Base-by-base conservation (phyloP, 345 rosid species). In the Gossypium stocksii region DNA sequence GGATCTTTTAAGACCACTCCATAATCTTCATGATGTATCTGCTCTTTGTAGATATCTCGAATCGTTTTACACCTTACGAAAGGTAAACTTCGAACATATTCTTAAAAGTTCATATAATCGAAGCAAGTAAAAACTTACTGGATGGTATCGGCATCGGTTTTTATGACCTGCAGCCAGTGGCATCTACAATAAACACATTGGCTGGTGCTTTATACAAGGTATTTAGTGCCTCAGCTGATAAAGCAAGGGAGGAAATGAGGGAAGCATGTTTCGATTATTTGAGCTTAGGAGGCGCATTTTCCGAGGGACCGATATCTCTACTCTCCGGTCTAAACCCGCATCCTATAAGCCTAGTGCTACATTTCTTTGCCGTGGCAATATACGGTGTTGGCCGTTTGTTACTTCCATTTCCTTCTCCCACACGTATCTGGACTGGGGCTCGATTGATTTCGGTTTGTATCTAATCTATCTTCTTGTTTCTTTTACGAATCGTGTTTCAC, bases 51-150 rank as follows among this genome's bases (percentile, higher is more conserved):
- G 38, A 52, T 82, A 85, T 54, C 91, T 87, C 0, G 78, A 84
- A 73, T 84, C 89, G 0, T 87, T 87, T 54, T 83, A 85, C 63
- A 81, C 86, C 7, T 43, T 86, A 56, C 82, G 86, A 3, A 87
- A 87, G 89, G 89, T 79, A 67, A 75, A 73, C 27, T 56, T 19
- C 60, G 9, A 58, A 20, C 22, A 5, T 23, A 22, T 7, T 54
- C 59, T 45, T 45, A 49, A 49, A 13, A 14, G 4, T 34, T 34
- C 41, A 34, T 5, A 34, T 34, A 34, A 34, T 34, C 41, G 0
- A 52, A 52, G 6, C 17, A 49, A 52, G 56, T 52, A 17, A 52
- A 16, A 20, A 52, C 56, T 15, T 52, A 14, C 66, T 2, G 45
- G 41, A 27, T 27, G 44, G 11, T 20, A 2, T 41, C 6, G 71